Percentiles rank a stretch among this genome's conserved stretches.
Evolutionary conservation across 345 rosid species (phyloP).

Genomic region (Bruguiera sexangula): DNA sequence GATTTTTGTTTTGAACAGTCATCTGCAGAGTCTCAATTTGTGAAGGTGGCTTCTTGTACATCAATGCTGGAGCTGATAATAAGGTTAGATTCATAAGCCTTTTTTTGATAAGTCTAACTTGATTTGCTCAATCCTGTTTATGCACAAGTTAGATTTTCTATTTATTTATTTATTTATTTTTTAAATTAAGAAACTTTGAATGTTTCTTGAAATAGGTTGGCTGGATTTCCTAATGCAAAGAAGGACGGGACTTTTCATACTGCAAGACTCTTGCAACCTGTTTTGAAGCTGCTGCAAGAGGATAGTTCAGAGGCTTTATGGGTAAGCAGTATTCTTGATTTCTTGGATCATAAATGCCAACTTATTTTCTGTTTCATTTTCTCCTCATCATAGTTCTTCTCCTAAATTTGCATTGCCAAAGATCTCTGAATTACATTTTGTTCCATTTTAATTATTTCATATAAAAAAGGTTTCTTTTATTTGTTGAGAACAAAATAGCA

Average conservation of each 20-base stretch:
- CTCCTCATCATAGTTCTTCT: conserved; percentile 3
- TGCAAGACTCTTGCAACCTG: conserved; percentile 58
- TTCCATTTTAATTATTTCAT: conserved; percentile 6
- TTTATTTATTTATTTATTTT: conserved; percentile 23
- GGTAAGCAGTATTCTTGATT: conserved; percentile 38
- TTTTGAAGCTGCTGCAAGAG: conserved; percentile 68
- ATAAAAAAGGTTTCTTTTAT: conserved; percentile 7
- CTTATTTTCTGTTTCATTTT: background rate
- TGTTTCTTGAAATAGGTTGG: conserved; percentile 51
- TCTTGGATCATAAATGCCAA: background rate
- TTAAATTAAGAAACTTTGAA: conserved; percentile 17
- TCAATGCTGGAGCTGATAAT: conserved; percentile 64
- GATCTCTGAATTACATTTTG: background rate
- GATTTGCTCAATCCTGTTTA: background rate
- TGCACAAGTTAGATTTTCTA: background rate
- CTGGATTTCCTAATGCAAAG: conserved; percentile 57
- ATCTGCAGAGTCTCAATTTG: conserved; percentile 60
- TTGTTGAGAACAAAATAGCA: too few relatives aligned
- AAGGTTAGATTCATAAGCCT: conserved; percentile 42
- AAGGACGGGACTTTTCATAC: conserved; percentile 62
- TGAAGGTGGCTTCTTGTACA: conserved; percentile 71
- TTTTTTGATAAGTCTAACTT: background rate
- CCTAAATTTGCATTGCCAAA: background rate
- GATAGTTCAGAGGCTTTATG: conserved; percentile 55
- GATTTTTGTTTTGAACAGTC: conserved; percentile 40